These are phyloP conservation scores for Nitzschia sp. DNA, from an alignment of 108 stramenopile species.

Conservation along the genomic window DNA sequence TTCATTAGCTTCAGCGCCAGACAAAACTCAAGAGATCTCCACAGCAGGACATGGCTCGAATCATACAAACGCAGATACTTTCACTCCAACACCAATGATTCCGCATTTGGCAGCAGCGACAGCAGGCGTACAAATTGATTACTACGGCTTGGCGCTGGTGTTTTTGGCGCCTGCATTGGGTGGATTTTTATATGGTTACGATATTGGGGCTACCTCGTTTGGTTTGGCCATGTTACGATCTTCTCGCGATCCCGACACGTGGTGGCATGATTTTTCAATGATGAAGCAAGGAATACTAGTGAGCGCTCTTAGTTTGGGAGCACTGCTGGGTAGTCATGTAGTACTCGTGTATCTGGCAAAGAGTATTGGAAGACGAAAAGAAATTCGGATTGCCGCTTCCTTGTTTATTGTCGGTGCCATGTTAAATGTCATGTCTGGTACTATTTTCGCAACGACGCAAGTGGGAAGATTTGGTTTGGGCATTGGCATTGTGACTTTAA, in stretches of 20 bases:
- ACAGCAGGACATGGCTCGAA: too few species aligned
- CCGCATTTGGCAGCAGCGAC: too few species aligned
- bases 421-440: conserved; percentile 34
- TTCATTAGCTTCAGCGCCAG: too few species aligned
- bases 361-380: conserved; percentile 58
- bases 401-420: conserved; percentile 64
- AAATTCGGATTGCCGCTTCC: conserved; percentile 60
- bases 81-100: too few species aligned
- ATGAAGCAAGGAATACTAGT: conserved; percentile 35
- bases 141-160: conserved; percentile 36
- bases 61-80: too few species aligned
- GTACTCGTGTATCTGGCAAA: conserved; percentile 41
- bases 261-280: conserved; percentile 39
- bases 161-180: conserved; percentile 44
- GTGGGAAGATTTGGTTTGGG: conserved; percentile 17
- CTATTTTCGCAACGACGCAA: conserved; percentile 20
- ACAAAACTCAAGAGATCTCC: too few species aligned
- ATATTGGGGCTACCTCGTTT: conserved; percentile 49
- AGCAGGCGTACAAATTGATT: conserved; percentile 27
- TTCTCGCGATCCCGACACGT: conserved; percentile 31
- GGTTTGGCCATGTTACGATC: conserved; percentile 34
- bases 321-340: conserved; percentile 43
- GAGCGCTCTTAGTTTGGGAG: conserved; percentile 33
- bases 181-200: conserved; percentile 27
- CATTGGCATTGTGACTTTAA: conserved; percentile 41